A percentile compares a stretch with the other conserved stretches of the same genome.
These are phyloP conservation scores for Pythium utonaiense DNA, from an alignment of 352 stramenopile genomes.

Conservation along the genomic window DNA sequence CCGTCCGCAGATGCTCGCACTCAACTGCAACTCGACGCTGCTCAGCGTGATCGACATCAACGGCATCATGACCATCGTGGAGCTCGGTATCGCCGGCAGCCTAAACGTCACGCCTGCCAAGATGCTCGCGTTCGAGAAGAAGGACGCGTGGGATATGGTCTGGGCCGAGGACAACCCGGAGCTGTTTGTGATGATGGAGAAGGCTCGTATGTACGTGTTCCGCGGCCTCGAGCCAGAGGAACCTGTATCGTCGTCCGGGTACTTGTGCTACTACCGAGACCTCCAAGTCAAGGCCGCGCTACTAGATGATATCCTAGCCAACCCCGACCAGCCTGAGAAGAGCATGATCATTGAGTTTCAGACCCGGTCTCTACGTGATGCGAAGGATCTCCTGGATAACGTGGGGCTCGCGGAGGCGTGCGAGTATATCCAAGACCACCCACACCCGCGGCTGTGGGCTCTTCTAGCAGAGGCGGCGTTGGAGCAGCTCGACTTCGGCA, in stretches of 20 bases:
- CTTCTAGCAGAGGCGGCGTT: slow-evolving; percentile 87
- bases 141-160: slow-evolving; percentile 90
- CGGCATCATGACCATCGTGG: slow-evolving; percentile 83
- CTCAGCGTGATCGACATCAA: slow-evolving; percentile 90
- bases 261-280: slow-evolving; percentile 87
- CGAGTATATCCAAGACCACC: slow-evolving; percentile 82
- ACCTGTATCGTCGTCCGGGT: slow-evolving; percentile 85
- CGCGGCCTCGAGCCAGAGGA: slow-evolving; percentile 83
- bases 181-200: slow-evolving; percentile 92
- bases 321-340: slow-evolving; percentile 74
- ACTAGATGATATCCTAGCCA: slow-evolving; percentile 83
- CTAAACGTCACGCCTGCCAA: slow-evolving; percentile 63
- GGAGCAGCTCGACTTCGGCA: slow-evolving; percentile 88
- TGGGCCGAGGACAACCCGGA: slow-evolving; percentile 92
- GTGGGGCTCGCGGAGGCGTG: slow-evolving; percentile 73
- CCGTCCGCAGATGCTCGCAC: slow-evolving; percentile 68
- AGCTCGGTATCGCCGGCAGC: slow-evolving; percentile 60
- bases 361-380: slow-evolving; percentile 83
- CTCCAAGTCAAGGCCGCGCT: slow-evolving; percentile 83
- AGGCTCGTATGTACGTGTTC: slow-evolving; percentile 90
- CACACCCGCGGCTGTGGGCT: slow-evolving; percentile 85
- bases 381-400: slow-evolving; percentile 82
- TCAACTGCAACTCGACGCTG: slow-evolving; percentile 89
- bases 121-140: slow-evolving; percentile 80
- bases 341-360: slow-evolving; percentile 87